phyloP scores from a whole-genome alignment of 2,329 filamentous ascomycete genomes.

The Escovopsis sp. region DNA sequence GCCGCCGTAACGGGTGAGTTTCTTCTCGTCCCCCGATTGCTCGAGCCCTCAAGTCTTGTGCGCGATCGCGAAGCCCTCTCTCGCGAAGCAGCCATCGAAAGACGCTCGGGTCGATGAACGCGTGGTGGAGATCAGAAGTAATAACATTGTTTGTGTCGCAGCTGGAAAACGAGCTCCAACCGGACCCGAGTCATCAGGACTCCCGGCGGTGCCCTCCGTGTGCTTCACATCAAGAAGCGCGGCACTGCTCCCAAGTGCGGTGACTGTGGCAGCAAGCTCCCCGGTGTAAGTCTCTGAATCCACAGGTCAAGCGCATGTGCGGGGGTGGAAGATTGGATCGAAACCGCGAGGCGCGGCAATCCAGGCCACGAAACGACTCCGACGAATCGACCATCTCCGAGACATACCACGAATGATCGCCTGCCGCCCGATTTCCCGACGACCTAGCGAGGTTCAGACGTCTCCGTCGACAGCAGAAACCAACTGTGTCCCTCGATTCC shows the following conservation, averaged over 20 bases:
- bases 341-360: too few relatives aligned
- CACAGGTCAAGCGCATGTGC: not conserved
- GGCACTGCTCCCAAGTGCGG: conserved; percentile 97
- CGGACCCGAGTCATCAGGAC: conserved; percentile 93
- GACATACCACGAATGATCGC: too few relatives aligned
- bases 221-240: conserved; percentile 99
- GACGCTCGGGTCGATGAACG: too few relatives aligned
- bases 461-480: too few relatives aligned
- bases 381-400: too few relatives aligned
- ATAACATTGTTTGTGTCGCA: conserved; percentile 20
- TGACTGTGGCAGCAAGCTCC: conserved; percentile 96
- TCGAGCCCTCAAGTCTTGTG: too few relatives aligned
- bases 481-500: not conserved
- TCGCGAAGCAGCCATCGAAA: too few relatives aligned
- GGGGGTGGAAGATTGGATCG: not conserved
- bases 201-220: conserved; percentile 85
- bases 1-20: conserved; percentile 68
- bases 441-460: too few relatives aligned
- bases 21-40: too few relatives aligned
- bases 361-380: too few relatives aligned
- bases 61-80: too few relatives aligned
- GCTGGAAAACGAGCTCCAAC: conserved; percentile 98
- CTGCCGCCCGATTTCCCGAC: too few relatives aligned
- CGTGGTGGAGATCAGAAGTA: not conserved
- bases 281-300: conserved; percentile 64